These are phyloP conservation scores for Alternaria solani DNA, from an alignment of 2,329 filamentous ascomycete species.

Conservation along the genomic window DNA sequence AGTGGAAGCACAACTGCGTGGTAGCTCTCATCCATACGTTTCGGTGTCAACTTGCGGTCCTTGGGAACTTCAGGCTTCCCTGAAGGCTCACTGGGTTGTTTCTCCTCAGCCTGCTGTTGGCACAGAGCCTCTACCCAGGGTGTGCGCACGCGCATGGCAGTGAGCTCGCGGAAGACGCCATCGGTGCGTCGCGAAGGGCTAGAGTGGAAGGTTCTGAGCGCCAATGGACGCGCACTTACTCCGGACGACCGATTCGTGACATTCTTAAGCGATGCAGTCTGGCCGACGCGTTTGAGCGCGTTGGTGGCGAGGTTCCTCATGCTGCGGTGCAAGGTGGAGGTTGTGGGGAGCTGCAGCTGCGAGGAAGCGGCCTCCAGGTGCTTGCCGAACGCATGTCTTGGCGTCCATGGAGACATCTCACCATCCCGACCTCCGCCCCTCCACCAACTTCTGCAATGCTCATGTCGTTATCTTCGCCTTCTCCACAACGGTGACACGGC, in stretches of 20 bases:
- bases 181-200: constrained; percentile 54
- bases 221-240: background rate
- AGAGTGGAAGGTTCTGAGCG: constrained; percentile 34
- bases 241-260: background rate
- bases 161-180: constrained; percentile 67
- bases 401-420: constrained; percentile 13
- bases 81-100: constrained; percentile 40
- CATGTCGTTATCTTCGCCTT: constrained; percentile 4
- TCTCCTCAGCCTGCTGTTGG: constrained; percentile 56
- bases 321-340: constrained; percentile 16
- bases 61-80: constrained; percentile 47
- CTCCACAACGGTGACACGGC: constrained; percentile 5
- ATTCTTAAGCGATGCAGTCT: constrained; percentile 13
- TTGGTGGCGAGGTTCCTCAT: constrained; percentile 35
- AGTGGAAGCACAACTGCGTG: constrained; percentile 74
- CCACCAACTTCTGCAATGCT: constrained; percentile 5
- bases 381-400: constrained; percentile 32
- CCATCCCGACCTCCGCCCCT: background rate
- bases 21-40: constrained; percentile 75
- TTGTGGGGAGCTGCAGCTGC: constrained; percentile 13
- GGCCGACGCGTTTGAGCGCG: constrained; percentile 29
- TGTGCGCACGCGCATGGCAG: constrained; percentile 59
- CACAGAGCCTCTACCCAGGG: constrained; percentile 73
- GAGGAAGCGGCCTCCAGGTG: constrained; percentile 30
- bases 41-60: constrained; percentile 68